phyloP scores from a whole-genome alignment of 306 rosid genomes.

The Sindora glabra region DNA sequence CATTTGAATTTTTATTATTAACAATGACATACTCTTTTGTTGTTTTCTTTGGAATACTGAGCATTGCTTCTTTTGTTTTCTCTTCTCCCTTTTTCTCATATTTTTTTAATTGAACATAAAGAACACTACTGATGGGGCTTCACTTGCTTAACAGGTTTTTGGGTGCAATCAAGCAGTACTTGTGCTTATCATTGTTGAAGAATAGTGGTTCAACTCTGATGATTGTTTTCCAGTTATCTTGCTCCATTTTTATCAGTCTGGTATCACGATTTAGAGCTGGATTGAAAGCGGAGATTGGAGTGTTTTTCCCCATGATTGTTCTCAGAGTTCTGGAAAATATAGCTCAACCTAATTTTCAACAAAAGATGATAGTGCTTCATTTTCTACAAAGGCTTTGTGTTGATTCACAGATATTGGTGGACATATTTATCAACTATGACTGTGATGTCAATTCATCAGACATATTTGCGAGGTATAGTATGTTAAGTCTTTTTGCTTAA shows the following conservation, averaged over 20 bases:
- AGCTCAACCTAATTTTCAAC: conserved; percentile 96
- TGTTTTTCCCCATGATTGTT: conserved; percentile 98
- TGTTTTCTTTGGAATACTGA: too few relatives aligned
- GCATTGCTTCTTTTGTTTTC: too few relatives aligned
- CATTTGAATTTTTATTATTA: neutral
- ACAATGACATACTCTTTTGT: neutral
- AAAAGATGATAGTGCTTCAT: conserved; percentile 95
- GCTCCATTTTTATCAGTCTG: conserved; percentile 97
- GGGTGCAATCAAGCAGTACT: conserved; percentile 98
- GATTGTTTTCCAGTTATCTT: conserved; percentile 92
- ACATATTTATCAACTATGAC: conserved; percentile 91
- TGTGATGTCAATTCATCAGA: conserved; percentile 99
- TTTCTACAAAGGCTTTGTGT: conserved; percentile 83
- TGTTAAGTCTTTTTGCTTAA: conserved; percentile 10
- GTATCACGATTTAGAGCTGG: conserved; percentile 98
- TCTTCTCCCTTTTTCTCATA: conserved; percentile 4
- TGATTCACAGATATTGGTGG: conserved; percentile 96
- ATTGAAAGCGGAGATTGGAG: conserved; percentile 97
- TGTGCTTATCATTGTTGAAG: conserved; percentile 94
- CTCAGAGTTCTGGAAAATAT: conserved; percentile 97
- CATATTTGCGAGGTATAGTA: conserved; percentile 91
- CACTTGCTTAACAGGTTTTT: conserved; percentile 70
- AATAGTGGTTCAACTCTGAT: conserved; percentile 96
- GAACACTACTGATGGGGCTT: conserved; percentile 14
- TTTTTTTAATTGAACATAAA: neutral